Evolutionary conservation across 83 land plant species (phyloP), one percentile per base, ranked within the genome.

Genomic region (Diphasiastrum complanatum): DNA sequence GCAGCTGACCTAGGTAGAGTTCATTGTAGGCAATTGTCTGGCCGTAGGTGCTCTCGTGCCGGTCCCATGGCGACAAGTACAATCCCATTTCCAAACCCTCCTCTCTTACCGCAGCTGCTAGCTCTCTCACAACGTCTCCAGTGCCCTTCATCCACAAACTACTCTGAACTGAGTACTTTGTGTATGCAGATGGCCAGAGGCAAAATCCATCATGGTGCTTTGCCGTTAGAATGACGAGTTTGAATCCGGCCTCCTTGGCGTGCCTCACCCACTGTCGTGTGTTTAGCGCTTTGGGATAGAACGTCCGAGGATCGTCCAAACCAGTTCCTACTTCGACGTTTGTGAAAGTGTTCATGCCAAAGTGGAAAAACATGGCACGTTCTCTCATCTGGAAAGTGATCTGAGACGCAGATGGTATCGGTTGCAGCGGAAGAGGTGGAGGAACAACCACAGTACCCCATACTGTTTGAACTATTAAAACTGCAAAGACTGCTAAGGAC

Each of bases 201-300:
- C 95, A 92, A 66, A 92, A 92, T 5, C 97, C 97, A 45, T 92
- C 97, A 41, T 89, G 96, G 64, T 92, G 97, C 48, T 92, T 92
- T 18, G 90, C 82, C 8, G 90, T 85, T 33, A 92, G 79, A 14
- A 92, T 85, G 26, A 81, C 70, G 0, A 88, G 80, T 18, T 82
- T 78, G 53, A 83, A 61, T 6, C 90, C 87, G 0, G 83, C 78
- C 0, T 69, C 69, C 37, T 70, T 77, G 1, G 86, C 95, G 29
- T 68, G 64, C 4, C 45, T 56, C 46, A 72, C 78, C 97, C 97
- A 92, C 45, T 92, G 97, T 34, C 62, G 28, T 0, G 86, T 70
- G 37, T 91, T 54, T 28, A 89, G 85, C 8, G 61, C 76, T 0
- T 63, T 37, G 0, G 97, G 97, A 62, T 84, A 51, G 79, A 92